These are phyloP conservation scores for Clohesyomyces aquaticus DNA, from an alignment of 495 filamentous ascomycete species.

Conservation along the genomic window DNA sequence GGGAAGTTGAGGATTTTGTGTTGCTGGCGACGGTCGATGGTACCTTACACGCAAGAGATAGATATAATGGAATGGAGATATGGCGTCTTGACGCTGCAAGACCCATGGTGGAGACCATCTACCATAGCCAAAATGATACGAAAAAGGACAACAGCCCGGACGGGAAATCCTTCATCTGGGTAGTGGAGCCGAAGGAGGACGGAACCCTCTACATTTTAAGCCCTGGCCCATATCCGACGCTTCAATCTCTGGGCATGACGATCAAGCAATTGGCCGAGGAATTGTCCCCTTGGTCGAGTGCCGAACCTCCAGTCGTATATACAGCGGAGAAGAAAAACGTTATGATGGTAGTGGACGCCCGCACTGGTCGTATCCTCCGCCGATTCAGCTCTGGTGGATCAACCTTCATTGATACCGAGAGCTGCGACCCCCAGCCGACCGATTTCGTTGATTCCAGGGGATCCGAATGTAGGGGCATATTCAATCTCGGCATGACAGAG, in stretches of 20 bases:
- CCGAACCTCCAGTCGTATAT: constrained; percentile 73
- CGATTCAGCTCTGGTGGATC: constrained; percentile 65
- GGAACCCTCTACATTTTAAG: constrained; percentile 88
- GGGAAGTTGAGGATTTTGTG: constrained; percentile 99
- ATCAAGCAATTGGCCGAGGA: constrained; percentile 79
- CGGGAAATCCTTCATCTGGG: constrained; percentile 84
- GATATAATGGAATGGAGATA: constrained; percentile 76
- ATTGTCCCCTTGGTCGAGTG: constrained; percentile 66
- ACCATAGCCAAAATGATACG: constrained; percentile 74
- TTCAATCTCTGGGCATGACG: constrained; percentile 68
- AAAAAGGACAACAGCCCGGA: constrained; percentile 59
- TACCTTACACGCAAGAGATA: constrained; percentile 88
- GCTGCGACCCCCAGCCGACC: constrained; percentile 61
- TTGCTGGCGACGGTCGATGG: constrained; percentile 99
- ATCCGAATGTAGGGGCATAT: constrained; percentile 71
- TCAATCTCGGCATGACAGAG: constrained; percentile 81
- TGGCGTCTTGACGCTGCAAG: constrained; percentile 84
- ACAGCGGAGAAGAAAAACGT: constrained; percentile 81
- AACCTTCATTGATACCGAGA: constrained; percentile 56
- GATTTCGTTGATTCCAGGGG: constrained; percentile 64
- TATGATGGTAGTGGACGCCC: constrained; percentile 81
- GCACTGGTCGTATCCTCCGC: constrained; percentile 72
- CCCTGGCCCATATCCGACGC: constrained; percentile 61
- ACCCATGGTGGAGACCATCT: constrained; percentile 87
- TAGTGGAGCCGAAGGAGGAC: constrained; percentile 88